Evolutionary conservation across 2,329 filamentous ascomycete genomes (phyloP).

Genomic region (Xylaria sp.): DNA sequence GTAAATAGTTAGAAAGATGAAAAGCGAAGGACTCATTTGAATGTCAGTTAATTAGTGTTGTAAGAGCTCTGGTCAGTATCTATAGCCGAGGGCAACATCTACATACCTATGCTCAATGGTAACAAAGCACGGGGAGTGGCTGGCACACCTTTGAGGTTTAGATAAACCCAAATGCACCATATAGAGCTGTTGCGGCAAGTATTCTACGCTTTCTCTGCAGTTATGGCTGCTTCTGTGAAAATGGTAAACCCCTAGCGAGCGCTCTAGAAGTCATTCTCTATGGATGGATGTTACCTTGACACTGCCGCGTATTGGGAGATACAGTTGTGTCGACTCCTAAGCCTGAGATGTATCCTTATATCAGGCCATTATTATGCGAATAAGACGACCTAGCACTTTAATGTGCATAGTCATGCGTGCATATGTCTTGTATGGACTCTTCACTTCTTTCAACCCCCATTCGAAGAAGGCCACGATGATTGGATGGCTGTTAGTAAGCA

Average conservation of each 20-base stretch:
- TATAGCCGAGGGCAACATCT: too few relatives aligned
- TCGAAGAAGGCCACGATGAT: neutral
- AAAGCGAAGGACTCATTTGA: too few relatives aligned
- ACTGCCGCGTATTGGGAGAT: neutral
- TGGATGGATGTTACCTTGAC: neutral
- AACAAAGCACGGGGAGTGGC: neutral
- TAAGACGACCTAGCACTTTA: neutral
- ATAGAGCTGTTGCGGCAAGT: neutral
- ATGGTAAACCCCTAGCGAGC: neutral
- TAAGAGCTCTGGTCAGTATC: too few relatives aligned
- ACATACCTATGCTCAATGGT: too few relatives aligned
- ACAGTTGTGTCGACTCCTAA: neutral
- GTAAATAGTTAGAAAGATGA: too few relatives aligned
- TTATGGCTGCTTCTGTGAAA: neutral
- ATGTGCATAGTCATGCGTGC: too few relatives aligned
- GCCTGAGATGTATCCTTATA: neutral
- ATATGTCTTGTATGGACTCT: neutral
- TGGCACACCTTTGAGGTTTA: neutral
- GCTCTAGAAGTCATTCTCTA: neutral
- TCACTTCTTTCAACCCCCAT: neutral
- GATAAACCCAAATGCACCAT: too few relatives aligned
- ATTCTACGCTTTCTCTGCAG: neutral
- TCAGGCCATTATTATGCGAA: neutral
- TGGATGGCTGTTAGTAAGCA: neutral
- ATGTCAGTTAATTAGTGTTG: too few relatives aligned